Conservation (phyloP, 2,329 filamentous ascomycete species). For the Trichophaea hybrida region DNA sequence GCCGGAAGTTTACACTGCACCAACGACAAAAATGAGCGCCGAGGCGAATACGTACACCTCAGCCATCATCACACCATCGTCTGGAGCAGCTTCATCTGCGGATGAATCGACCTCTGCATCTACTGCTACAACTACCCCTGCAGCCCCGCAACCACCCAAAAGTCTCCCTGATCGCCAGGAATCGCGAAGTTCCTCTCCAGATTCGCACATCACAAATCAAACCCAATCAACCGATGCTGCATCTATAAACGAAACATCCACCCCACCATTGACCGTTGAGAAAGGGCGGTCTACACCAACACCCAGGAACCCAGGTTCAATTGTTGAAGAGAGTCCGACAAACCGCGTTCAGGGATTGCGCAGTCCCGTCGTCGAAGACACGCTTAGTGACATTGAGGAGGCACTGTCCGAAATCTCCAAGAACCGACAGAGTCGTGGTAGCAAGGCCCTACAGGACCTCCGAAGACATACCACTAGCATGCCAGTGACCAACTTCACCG, state of each 20-base stretch:
- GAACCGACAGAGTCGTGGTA: constrained; percentile 16
- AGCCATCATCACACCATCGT: constrained; percentile 10
- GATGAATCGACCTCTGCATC: constrained; percentile 2
- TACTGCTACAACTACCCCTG: constrained; percentile 9
- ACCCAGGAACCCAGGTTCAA: not conserved
- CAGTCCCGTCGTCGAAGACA: constrained; percentile 81
- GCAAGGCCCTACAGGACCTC: constrained; percentile 11
- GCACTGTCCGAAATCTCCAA: constrained; percentile 69
- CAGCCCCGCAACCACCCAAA: constrained; percentile 9
- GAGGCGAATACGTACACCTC: not conserved
- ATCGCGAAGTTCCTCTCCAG: constrained; percentile 10
- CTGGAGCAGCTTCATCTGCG: constrained; percentile 2
- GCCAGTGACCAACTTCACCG: not conserved
- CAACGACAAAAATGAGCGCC: constrained; percentile 1
- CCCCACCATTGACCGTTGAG: constrained; percentile 18
- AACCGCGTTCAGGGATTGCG: constrained; percentile 19
- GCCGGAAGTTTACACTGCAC: constrained; percentile 19
- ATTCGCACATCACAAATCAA: constrained; percentile 12
- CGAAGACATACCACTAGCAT: constrained; percentile 13
- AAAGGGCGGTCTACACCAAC: constrained; percentile 14
- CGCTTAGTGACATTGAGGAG: constrained; percentile 88
- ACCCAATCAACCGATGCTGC: constrained; percentile 13
- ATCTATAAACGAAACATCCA: constrained; percentile 8
- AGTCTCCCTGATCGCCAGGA: constrained; percentile 7
- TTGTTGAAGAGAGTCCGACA: constrained; percentile 6